These are phyloP conservation scores for Cyberlindnera maritima DNA, from an alignment of 805 yeast species.

Conservation along the genomic window DNA sequence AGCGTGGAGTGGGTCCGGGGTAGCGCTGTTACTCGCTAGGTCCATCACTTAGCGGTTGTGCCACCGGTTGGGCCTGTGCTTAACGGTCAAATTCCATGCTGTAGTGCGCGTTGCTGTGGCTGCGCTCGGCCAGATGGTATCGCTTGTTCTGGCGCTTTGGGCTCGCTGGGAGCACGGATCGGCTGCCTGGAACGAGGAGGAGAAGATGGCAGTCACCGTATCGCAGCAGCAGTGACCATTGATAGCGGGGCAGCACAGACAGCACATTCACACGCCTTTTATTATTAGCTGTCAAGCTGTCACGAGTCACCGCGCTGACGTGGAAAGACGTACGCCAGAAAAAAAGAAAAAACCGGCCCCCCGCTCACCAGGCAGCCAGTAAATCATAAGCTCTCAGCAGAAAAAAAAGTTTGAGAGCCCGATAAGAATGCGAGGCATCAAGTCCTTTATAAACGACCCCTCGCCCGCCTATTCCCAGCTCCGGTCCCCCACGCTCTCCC, in stretches of 20 bases:
- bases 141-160: neutral
- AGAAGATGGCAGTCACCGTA: too few species aligned
- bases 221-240: too few species aligned
- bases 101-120: neutral
- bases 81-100: constrained; percentile 2
- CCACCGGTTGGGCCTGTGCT: constrained; percentile 15
- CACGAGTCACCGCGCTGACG: too few species aligned
- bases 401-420: constrained; percentile 1
- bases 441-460: constrained; percentile 1
- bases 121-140: neutral
- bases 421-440: constrained; percentile 6
- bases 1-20: neutral
- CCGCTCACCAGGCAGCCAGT: neutral
- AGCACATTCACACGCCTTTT: too few species aligned
- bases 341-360: neutral
- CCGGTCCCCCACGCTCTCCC: neutral
- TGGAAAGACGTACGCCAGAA: neutral
- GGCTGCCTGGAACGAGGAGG: too few species aligned
- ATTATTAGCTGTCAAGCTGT: too few species aligned
- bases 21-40: constrained; percentile 16
- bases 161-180: too few species aligned
- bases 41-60: constrained; percentile 18
- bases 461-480: neutral
- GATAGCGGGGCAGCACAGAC: too few species aligned
- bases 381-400: neutral